phyloP scores from a whole-genome alignment of 306 rosid species.

The Luffa acutangula region DNA sequence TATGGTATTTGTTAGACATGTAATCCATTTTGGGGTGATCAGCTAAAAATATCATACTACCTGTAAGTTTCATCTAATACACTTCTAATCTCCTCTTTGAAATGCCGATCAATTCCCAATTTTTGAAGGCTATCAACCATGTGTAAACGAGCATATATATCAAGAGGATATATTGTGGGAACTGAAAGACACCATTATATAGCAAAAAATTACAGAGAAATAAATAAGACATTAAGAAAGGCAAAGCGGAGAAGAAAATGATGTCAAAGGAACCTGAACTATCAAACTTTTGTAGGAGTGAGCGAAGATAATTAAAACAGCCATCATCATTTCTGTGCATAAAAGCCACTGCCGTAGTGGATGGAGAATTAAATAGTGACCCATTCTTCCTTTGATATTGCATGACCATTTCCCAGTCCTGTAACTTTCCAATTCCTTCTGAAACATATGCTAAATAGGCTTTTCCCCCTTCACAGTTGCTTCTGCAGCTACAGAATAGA shows the following conservation, averaged over 20 bases:
- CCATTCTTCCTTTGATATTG: slow-evolving; percentile 81
- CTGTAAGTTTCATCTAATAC: slow-evolving; percentile 70
- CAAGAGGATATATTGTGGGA: slow-evolving; percentile 68
- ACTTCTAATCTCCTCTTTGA: slow-evolving; percentile 48
- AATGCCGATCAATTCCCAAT: slow-evolving; percentile 61
- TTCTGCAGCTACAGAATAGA: slow-evolving; percentile 24
- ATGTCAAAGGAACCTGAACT: slow-evolving; percentile 44
- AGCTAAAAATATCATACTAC: slow-evolving; percentile 23
- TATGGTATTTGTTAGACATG: slow-evolving; percentile 6
- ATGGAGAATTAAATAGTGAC: slow-evolving; percentile 68
- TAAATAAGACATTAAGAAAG: slow-evolving; percentile 1
- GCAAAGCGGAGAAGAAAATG: background rate
- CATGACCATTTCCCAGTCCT: slow-evolving; percentile 49
- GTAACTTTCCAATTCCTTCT: slow-evolving; percentile 50
- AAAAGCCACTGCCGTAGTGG: slow-evolving; percentile 73
- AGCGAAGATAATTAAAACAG: slow-evolving; percentile 50
- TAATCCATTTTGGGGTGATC: background rate
- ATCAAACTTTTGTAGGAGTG: slow-evolving; percentile 47
- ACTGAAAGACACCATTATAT: slow-evolving; percentile 27
- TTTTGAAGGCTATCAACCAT: slow-evolving; percentile 68
- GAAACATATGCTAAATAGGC: slow-evolving; percentile 70
- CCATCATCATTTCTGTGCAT: slow-evolving; percentile 38
- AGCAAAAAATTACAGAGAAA: background rate
- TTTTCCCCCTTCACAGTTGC: slow-evolving; percentile 50
- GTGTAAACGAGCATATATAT: slow-evolving; percentile 47